Conservation (phyloP, 345 rosid genomes). For the Alliaria petiolata region DNA sequence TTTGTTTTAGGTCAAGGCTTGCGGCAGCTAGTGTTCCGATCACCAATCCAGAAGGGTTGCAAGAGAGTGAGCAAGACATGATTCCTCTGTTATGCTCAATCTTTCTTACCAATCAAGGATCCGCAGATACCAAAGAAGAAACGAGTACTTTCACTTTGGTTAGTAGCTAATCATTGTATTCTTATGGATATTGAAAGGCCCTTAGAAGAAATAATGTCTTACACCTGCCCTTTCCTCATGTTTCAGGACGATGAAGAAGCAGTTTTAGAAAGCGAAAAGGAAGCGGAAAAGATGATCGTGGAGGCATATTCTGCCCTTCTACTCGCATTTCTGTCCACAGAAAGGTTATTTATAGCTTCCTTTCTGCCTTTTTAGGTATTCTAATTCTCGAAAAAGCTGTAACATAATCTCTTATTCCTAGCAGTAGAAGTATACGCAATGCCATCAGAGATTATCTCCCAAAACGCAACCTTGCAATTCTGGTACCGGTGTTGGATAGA, state of each 20-base stretch:
- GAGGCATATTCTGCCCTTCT: slow-evolving; percentile 90
- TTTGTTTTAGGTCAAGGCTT: slow-evolving; percentile 59
- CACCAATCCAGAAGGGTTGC: slow-evolving; percentile 47
- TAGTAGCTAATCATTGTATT: slow-evolving; percentile 25
- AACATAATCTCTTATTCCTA: slow-evolving; percentile 12
- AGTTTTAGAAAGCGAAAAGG: slow-evolving; percentile 80
- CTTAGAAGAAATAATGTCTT: not conserved
- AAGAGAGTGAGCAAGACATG: slow-evolving; percentile 48
- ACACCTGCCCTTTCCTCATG: not conserved
- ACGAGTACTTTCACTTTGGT: slow-evolving; percentile 51
- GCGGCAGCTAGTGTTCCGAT: slow-evolving; percentile 60
- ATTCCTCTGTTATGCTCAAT: slow-evolving; percentile 81
- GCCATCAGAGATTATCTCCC: slow-evolving; percentile 73
- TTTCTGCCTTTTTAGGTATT: not conserved
- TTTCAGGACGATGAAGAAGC: slow-evolving; percentile 63
- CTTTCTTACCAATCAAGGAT: slow-evolving; percentile 76
- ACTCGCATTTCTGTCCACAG: slow-evolving; percentile 87
- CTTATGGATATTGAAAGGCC: not conserved
- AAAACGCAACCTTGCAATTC: slow-evolving; percentile 47
- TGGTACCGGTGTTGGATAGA: slow-evolving; percentile 89
- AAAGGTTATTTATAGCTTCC: slow-evolving; percentile 43
- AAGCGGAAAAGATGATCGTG: slow-evolving; percentile 91
- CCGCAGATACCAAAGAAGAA: slow-evolving; percentile 58
- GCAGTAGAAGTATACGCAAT: slow-evolving; percentile 64
- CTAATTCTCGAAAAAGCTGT: not conserved